Percentiles rank a stretch among this genome's conserved stretches.
phyloP scores from a whole-genome alignment of 2,329 filamentous ascomycete species.

The Venturia oleaginea region DNA sequence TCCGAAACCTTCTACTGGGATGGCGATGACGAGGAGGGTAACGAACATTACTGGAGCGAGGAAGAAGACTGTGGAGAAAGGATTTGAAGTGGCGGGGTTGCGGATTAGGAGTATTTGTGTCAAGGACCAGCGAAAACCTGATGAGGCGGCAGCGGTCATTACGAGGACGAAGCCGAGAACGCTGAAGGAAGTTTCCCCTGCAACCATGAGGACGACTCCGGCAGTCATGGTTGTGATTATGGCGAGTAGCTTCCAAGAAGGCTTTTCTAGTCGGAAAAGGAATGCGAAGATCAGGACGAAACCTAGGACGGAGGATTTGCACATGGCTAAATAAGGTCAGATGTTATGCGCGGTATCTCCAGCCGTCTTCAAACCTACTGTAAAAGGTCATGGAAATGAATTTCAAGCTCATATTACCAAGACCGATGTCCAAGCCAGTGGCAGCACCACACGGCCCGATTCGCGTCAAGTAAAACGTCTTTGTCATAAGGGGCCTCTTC shows the following conservation, averaged over 20 bases:
- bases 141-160: constrained; percentile 89
- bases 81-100: constrained; percentile 90
- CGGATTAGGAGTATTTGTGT: constrained; percentile 91
- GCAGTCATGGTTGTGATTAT: constrained; percentile 89
- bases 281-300: constrained; percentile 96
- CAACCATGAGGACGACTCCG: constrained; percentile 97
- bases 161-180: constrained; percentile 81
- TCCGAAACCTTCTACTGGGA: constrained; percentile 74
- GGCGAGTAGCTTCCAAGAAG: constrained; percentile 72
- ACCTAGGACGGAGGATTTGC: constrained; percentile 90
- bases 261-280: constrained; percentile 79
- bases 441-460: constrained; percentile 87
- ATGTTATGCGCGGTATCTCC: neutral
- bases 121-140: constrained; percentile 95
- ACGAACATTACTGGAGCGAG: constrained; percentile 96
- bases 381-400: constrained; percentile 97
- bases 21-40: constrained; percentile 67
- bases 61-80: constrained; percentile 94
- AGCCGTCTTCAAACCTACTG: constrained; percentile 35
- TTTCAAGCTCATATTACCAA: constrained; percentile 91
- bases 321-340: constrained; percentile 82
- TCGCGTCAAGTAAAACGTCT: constrained; percentile 82
- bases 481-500: constrained; percentile 64
- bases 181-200: constrained; percentile 85
- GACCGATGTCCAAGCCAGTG: constrained; percentile 88